Percentiles rank a stretch among this genome's conserved stretches.
These are phyloP conservation scores for Vigna angularis DNA, from an alignment of 306 rosid species.

Conservation along the genomic window DNA sequence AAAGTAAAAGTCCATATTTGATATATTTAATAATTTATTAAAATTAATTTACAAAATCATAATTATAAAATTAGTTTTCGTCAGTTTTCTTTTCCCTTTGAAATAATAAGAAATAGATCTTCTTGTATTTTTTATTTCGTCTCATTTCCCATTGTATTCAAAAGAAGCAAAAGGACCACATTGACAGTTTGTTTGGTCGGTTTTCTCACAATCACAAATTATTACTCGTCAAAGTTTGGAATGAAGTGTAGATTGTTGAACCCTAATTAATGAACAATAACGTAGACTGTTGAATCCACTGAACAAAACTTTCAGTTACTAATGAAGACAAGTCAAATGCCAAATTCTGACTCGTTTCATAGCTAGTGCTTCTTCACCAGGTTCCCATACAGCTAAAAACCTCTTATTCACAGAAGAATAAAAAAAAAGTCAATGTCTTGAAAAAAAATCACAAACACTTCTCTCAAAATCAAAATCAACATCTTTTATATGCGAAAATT, in stretches of 20 bases:
- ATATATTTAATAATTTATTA: background rate
- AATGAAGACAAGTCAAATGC: conserved; percentile 17
- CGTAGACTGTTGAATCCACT: background rate
- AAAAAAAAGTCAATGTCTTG: background rate
- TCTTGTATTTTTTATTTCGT: background rate
- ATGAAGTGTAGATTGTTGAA: background rate
- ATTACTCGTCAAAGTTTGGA: background rate
- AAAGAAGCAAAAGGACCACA: background rate
- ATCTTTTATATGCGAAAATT: no score
- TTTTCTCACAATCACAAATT: background rate
- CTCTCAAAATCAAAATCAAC: no score
- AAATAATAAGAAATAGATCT: background rate
- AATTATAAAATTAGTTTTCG: background rate
- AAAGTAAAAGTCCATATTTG: background rate
- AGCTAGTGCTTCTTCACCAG: background rate
- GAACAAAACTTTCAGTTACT: background rate
- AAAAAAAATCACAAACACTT: no score
- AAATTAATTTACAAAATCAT: background rate
- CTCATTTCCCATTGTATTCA: background rate
- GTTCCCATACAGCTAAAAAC: background rate
- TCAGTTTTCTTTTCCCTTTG: no score
- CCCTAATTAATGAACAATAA: background rate
- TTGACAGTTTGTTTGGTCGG: background rate
- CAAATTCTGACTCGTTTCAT: conserved; percentile 13
- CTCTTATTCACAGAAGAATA: background rate